These are phyloP conservation scores for Phialophora verrucosa DNA, from an alignment of 2,329 filamentous ascomycete genomes.

Conservation along the genomic window DNA sequence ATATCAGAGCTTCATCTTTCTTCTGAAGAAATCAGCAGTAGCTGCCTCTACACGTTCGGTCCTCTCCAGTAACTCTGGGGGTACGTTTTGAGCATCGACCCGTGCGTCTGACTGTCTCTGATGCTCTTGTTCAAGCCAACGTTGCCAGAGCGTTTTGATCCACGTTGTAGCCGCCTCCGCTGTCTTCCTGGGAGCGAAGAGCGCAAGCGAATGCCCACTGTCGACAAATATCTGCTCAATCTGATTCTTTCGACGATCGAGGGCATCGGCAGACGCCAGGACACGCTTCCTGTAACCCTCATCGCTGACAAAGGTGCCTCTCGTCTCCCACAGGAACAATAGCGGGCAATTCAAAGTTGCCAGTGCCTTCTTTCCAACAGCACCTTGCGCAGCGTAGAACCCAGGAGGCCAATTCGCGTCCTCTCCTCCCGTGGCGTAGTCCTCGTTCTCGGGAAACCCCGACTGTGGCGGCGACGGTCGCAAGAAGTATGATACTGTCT, in stretches of 20 bases:
- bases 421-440: conserved; percentile 10
- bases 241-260: neutral
- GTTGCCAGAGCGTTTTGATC: conserved; percentile 3
- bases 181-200: conserved; percentile 7
- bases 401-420: conserved; percentile 15
- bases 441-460: conserved; percentile 16
- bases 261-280: neutral
- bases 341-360: conserved; percentile 9
- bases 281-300: conserved; percentile 12
- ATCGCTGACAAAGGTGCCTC: conserved; percentile 4
- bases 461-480: conserved; percentile 8
- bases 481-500: conserved; percentile 1
- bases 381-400: conserved; percentile 14
- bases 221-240: conserved; percentile 14
- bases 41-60: neutral
- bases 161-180: conserved; percentile 4
- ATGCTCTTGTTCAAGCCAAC: conserved; percentile 8
- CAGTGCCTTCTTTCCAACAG: neutral
- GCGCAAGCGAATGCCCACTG: conserved; percentile 15
- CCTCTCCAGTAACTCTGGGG: neutral
- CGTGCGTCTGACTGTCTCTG: neutral
- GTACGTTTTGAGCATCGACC: neutral
- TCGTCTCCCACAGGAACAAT: conserved; percentile 16
- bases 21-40: neutral
- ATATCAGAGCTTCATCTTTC: conserved; percentile 4